phyloP scores from a whole-genome alignment of 345 rosid species.

The Arabidopsis arenosa region DNA sequence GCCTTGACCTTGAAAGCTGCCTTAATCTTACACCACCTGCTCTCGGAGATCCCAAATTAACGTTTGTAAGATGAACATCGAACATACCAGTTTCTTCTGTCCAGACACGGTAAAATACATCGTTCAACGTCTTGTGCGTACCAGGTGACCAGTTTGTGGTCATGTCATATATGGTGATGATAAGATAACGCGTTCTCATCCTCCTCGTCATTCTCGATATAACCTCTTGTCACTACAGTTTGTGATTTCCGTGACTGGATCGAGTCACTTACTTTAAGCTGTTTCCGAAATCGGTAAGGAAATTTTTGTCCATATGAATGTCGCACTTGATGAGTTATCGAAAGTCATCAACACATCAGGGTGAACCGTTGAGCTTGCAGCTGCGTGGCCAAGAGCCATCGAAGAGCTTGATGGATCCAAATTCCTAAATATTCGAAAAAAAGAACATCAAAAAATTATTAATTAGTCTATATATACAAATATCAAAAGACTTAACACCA shows the following conservation, averaged over 20 bases:
- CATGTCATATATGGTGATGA: conserved; percentile 30
- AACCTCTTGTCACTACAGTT: conserved; percentile 15
- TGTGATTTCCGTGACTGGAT: conserved; percentile 10
- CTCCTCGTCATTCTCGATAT: conserved; percentile 23
- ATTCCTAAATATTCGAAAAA: conserved; percentile 13
- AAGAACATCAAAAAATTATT: background rate
- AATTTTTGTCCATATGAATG: conserved; percentile 30
- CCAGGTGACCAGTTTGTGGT: conserved; percentile 47
- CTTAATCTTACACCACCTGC: conserved; percentile 77
- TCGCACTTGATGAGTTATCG: conserved; percentile 19
- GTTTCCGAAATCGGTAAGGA: conserved; percentile 10
- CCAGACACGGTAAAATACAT: conserved; percentile 44
- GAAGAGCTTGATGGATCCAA: conserved; percentile 18
- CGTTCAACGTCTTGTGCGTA: conserved; percentile 24
- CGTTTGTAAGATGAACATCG: conserved; percentile 37
- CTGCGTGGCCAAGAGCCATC: conserved; percentile 2
- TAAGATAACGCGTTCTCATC: conserved; percentile 28
- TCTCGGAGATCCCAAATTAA: conserved; percentile 44
- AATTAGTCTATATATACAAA: background rate
- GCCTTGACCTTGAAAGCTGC: conserved; percentile 64
- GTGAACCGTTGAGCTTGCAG: conserved; percentile 33
- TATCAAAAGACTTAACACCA: background rate
- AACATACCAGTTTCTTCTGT: conserved; percentile 36
- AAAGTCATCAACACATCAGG: conserved; percentile 44
- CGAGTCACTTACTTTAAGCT: conserved; percentile 36